Base-by-base conservation (phyloP, 805 yeast genomes). In the Suhomyces canberraensis region DNA sequence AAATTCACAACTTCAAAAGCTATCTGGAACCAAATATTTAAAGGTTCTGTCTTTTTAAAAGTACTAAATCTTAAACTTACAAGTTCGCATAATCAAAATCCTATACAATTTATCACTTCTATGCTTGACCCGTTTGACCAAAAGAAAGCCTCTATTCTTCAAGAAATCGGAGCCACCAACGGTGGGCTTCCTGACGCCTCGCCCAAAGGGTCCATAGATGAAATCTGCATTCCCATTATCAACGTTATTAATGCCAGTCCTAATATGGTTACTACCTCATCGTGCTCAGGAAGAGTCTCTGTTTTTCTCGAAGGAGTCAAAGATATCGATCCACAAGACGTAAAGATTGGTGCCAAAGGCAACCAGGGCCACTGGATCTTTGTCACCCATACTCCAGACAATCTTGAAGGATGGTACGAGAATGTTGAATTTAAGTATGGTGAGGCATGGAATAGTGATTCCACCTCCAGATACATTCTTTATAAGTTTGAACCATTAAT, bases 191-290 rank as follows among this genome's bases (percentile, higher is more conserved):
- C 77, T 3, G 91, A 83, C 57, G 65, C 78, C n/a, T 84, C 95
- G 2, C 96, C 96, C 11, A 89, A 88, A 51, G 96, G 96, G 1
- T 73, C 87, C 2, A 79, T 87, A n/a, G 96, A 88, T 58, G 77
- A 63, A 33, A 63, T 74, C 15, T 81, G 95, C 48, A 51, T 81
- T 9, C 95, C 95, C 2, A 70, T 88, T 14, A 85, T 88, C 42
- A 58, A 76, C 11, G 54, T 80, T 11, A 81, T 88, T 47, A 88
- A 88, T 51, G 46, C 71, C 3, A 76, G 77, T 46, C 50, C 60
- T 0, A 78, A 82, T 45, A 73, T 84, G 78, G 93, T 88, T 8
- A 87, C 95, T 2, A 88, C 96, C 0, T 84, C 95, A 1, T 81
- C 93, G 13, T 88, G 96, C 47, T 85, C 95, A 0, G 96, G 96